phyloP scores from a whole-genome alignment of 1,284 basidiomycete species.

The Mycena citricolor region DNA sequence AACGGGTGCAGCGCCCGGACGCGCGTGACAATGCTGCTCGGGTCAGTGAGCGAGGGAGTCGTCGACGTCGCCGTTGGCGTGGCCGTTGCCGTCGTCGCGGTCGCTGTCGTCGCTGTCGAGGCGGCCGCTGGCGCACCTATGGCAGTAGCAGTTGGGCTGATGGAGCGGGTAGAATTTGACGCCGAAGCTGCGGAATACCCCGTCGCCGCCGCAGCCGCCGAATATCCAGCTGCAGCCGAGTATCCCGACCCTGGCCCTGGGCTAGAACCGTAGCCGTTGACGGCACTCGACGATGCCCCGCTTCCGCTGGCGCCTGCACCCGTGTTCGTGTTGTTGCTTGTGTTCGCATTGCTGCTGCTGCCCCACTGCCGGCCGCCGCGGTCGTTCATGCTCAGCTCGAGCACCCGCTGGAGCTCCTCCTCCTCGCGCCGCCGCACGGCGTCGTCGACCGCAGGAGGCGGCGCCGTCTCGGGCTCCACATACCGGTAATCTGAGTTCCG shows the following conservation, averaged over 20 bases:
- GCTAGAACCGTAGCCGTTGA: constrained; percentile 5
- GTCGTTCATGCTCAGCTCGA: constrained; percentile 88
- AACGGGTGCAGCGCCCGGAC: constrained; percentile 93
- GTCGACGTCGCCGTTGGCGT: not conserved
- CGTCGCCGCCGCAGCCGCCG: constrained; percentile 4
- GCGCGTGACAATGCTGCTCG: constrained; percentile 62
- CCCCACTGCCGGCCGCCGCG: constrained; percentile 76
- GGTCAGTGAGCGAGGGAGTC: not conserved
- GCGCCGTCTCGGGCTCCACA: constrained; percentile 60
- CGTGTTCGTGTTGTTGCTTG: constrained; percentile 49
- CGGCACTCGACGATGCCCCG: constrained; percentile 15
- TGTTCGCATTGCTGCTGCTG: too few relatives aligned
- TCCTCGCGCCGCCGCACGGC: constrained; percentile 83
- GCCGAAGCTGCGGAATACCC: constrained; percentile 2
- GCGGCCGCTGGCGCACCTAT: constrained; percentile 25
- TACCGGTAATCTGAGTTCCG: constrained; percentile 64
- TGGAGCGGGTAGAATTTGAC: constrained; percentile 8
- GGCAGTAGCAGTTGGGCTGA: too few relatives aligned
- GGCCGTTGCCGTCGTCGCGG: constrained; percentile 26
- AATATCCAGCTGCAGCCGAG: not conserved
- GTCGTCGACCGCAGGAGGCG: constrained; percentile 72
- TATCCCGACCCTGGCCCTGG: too few relatives aligned
- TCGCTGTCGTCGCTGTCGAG: constrained; percentile 25
- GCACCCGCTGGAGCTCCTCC: constrained; percentile 87
- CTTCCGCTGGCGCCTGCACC: constrained; percentile 23